A percentile compares a stretch with the other conserved stretches of the same genome.
Conservation (phyloP, 345 rosid genomes). For the Citrus trifoliata region DNA sequence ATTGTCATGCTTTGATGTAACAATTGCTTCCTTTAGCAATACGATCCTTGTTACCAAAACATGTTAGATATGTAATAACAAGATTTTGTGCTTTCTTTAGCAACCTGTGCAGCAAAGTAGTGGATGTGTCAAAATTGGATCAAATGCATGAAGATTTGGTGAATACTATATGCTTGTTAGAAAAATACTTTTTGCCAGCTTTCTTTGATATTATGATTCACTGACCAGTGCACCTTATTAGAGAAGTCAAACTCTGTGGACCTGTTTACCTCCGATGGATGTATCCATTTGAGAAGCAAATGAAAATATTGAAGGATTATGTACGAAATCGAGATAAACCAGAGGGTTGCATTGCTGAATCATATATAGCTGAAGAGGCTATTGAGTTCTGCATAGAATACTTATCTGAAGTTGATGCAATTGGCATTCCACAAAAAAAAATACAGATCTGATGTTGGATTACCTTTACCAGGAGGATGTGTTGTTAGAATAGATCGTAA, state of each 20-base stretch:
- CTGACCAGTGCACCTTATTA: not conserved
- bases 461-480: not conserved
- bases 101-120: not conserved
- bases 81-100: not conserved
- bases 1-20: not conserved
- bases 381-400: not conserved
- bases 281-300: not conserved
- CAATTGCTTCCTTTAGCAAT: not conserved
- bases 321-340: not conserved
- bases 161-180: not conserved
- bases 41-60: not conserved
- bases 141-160: not conserved
- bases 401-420: not conserved
- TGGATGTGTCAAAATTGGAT: not conserved
- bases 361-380: not conserved
- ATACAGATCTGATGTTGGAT: not conserved
- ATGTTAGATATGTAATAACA: not conserved
- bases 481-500: not conserved
- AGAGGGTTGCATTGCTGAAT: conserved; percentile 7
- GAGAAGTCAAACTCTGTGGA: not conserved
- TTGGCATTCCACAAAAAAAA: not conserved
- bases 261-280: not conserved
- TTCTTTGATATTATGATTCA: not conserved
- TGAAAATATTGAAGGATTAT: not conserved
- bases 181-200: not conserved